Base-by-base conservation (phyloP, 257 asterid genomes). In the Capsicum rhomboideum region DNA sequence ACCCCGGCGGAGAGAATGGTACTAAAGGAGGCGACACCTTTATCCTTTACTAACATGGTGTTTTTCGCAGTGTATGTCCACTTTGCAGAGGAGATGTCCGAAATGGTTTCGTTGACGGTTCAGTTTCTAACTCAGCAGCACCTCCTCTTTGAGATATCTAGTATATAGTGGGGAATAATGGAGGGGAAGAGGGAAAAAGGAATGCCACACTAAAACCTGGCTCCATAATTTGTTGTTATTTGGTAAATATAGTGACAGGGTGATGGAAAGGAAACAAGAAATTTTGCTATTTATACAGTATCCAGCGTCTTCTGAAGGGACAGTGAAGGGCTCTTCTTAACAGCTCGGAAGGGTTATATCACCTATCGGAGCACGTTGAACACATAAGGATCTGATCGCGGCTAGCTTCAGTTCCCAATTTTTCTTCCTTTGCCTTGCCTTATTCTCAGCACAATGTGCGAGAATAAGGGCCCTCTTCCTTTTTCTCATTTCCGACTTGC, bases 41-140 rank as follows among this genome's bases (percentile, higher is more conserved):
- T 74, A 34, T 21, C 56, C 40, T 40, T 49, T 56, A 52, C 85
- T 87, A 77, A 87, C 7, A 37, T 16, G 42, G 31, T 80, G 58
- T 31, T 53, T 66, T 20, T 59, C 90, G n/a, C 87, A 95, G 99
- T 80, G 97, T 94, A 80, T 95, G 98, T 91, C 99, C 99, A 34
- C 94, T 95, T 78, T 95, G 99, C 89, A 92, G 99, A 40, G 95
- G 95, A 87, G 97, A 95, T 83, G 97, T 95, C 64, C 91, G 91
- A 34, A 91, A 90, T 86, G 94, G 93, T 84, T 88, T 81, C 16
- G 85, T 89, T 34, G 93, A 88, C 61, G 69, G 87, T 86, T 87
- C 91, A 80, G 79, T 42, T 72, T 89, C 92, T 49, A 88, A 79
- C 85, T 86, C 88, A 58, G 87, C 83, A 72, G 54, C 34, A 66